A percentile compares a stretch with the other conserved stretches of the same genome.
These are phyloP conservation scores for Purpureocillium takamizusanense DNA, from an alignment of 2,329 filamentous ascomycete species.

Conservation along the genomic window DNA sequence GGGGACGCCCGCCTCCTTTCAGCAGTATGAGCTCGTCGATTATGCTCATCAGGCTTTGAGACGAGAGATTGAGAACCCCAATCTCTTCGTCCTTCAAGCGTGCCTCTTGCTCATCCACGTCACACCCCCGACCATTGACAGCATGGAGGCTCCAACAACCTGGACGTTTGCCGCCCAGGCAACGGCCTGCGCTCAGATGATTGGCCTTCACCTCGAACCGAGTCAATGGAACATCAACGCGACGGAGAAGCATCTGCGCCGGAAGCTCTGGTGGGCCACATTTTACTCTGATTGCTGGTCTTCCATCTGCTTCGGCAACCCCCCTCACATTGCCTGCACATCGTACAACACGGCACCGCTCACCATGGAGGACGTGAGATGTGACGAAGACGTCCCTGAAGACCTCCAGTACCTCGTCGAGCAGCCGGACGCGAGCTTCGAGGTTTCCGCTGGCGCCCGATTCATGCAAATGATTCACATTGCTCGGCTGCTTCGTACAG, in stretches of 20 bases:
- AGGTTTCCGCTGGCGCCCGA: conserved; percentile 24
- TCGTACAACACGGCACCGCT: conserved; percentile 30
- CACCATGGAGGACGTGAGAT: conserved; percentile 30
- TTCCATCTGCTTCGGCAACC: conserved; percentile 35
- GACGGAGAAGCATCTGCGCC: conserved; percentile 33
- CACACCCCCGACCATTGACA: conserved; percentile 33
- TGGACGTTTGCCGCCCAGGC: conserved; percentile 35
- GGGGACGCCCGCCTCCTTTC: conserved; percentile 21
- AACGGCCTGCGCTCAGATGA: conserved; percentile 33
- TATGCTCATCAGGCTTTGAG: conserved; percentile 32
- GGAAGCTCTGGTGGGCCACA: conserved; percentile 36
- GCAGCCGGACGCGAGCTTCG: conserved; percentile 18
- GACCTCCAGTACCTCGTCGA: conserved; percentile 26
- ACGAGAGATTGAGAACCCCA: conserved; percentile 36
- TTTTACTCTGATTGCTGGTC: conserved; percentile 35
- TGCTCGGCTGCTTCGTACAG: conserved; percentile 18
- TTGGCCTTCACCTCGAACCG: conserved; percentile 35
- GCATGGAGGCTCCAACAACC: conserved; percentile 34
- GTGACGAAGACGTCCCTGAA: conserved; percentile 30
- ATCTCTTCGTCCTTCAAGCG: conserved; percentile 37
- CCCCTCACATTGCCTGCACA: conserved; percentile 29
- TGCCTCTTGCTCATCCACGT: conserved; percentile 35
- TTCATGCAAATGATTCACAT: conserved; percentile 26
- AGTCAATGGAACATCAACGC: conserved; percentile 28
- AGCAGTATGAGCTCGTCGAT: conserved; percentile 31